These are phyloP conservation scores for Leishmania lainsoni DNA, from an alignment of 208 protist genomes.

Conservation along the genomic window DNA sequence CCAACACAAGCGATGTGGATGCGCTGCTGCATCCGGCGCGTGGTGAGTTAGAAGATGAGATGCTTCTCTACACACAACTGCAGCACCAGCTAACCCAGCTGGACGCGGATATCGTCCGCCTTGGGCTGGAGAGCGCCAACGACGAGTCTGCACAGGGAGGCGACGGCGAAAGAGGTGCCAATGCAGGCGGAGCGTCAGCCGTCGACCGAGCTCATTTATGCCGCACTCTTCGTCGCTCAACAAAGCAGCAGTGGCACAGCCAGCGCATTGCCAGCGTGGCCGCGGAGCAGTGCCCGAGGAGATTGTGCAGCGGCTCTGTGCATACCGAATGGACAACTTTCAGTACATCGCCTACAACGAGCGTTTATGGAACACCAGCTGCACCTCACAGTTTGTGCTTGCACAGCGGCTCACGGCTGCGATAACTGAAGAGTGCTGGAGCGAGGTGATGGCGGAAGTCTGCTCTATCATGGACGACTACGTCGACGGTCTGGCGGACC, in stretches of 20 bases:
- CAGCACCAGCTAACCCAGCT: conserved; percentile 51
- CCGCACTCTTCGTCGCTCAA: not conserved
- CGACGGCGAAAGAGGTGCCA: not conserved
- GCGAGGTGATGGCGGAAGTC: conserved; percentile 84
- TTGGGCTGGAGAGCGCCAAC: conserved; percentile 17
- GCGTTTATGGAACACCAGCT: conserved; percentile 82
- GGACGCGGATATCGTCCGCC: conserved; percentile 45
- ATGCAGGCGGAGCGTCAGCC: not conserved
- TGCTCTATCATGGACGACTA: conserved; percentile 82
- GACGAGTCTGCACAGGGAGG: not conserved
- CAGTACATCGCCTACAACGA: conserved; percentile 89
- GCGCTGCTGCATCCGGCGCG: not conserved
- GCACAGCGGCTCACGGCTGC: conserved; percentile 77
- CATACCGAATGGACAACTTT: conserved; percentile 62
- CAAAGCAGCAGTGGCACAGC: not conserved
- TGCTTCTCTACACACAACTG: conserved; percentile 62
- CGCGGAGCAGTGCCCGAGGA: conserved; percentile 64
- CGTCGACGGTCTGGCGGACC: conserved; percentile 78
- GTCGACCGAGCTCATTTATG: not conserved
- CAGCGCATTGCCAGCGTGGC: conserved; percentile 12
- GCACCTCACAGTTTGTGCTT: conserved; percentile 82
- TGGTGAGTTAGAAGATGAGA: conserved; percentile 25
- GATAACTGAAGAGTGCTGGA: conserved; percentile 72
- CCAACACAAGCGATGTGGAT: not conserved
- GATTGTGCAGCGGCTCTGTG: conserved; percentile 68